A percentile compares a stretch with the other conserved stretches of the same genome.
Evolutionary conservation across 768 basidiomycete species (phyloP).

Genomic region (Suillus brevipes): DNA sequence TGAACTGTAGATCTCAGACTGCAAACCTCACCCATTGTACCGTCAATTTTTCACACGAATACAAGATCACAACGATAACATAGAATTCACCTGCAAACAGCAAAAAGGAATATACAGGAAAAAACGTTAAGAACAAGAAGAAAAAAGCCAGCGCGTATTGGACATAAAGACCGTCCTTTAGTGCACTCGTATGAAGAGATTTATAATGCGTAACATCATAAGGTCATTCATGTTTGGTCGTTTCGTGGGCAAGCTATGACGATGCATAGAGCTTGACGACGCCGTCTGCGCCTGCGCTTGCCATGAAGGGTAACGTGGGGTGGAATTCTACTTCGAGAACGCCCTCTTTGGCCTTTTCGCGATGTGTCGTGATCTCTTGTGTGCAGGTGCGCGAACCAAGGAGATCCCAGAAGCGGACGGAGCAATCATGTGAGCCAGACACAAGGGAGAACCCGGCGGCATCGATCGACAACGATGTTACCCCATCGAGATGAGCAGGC

Average conservation of each 20-base stretch:
- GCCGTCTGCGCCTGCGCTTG: conserved; percentile 94
- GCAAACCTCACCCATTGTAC: too few relatives aligned
- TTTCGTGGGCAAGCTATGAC: conserved; percentile 48
- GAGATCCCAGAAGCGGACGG: conserved; percentile 92
- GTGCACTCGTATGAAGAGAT: conserved; percentile 21
- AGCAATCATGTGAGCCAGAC: conserved; percentile 92
- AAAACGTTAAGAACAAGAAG: conserved; percentile 8
- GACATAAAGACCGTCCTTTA: conserved; percentile 27
- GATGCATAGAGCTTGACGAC: conserved; percentile 90
- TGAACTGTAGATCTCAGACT: too few relatives aligned
- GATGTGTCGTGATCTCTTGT: conserved; percentile 88
- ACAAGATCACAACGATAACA: not conserved
- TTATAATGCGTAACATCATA: conserved; percentile 20
- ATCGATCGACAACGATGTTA: conserved; percentile 89
- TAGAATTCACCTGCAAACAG: conserved; percentile 4
- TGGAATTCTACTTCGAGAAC: conserved; percentile 88
- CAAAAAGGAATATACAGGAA: conserved; percentile 6
- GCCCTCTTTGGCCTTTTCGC: conserved; percentile 88
- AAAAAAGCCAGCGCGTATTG: conserved; percentile 16
- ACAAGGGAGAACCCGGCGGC: conserved; percentile 85
- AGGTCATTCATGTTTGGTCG: not conserved
- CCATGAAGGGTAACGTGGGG: conserved; percentile 80
- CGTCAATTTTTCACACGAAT: too few relatives aligned
- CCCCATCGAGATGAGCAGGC: conserved; percentile 86
- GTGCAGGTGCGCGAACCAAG: conserved; percentile 76